These are phyloP conservation scores for Wickerhamomyces hampshirensis DNA, from an alignment of 805 yeast genomes.

Conservation along the genomic window DNA sequence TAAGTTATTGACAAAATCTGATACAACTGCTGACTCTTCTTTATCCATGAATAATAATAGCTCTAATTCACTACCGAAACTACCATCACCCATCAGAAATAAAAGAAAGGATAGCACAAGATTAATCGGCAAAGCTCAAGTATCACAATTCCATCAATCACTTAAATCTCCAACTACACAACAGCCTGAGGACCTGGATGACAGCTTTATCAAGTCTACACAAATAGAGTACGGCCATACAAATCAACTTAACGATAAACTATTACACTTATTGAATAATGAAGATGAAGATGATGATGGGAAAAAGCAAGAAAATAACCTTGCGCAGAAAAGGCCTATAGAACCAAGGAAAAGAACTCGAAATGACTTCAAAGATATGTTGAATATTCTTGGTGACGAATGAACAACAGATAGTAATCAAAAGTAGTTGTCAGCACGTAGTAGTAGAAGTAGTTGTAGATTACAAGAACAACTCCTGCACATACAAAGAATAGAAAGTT, in stretches of 20 bases:
- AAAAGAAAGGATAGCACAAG: conserved; percentile 40
- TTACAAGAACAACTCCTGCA: too few relatives aligned
- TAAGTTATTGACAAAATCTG: conserved; percentile 6
- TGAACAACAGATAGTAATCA: conserved; percentile 3
- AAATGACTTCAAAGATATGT: conserved; percentile 16
- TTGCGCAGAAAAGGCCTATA: not conserved
- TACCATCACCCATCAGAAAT: conserved; percentile 52
- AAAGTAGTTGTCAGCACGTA: too few relatives aligned
- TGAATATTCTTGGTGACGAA: conserved; percentile 20
- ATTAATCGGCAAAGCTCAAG: conserved; percentile 38
- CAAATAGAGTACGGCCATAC: conserved; percentile 18
- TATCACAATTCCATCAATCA: conserved; percentile 32
- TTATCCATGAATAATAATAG: conserved; percentile 6
- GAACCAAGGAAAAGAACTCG: conserved; percentile 16
- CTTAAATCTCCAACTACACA: too few relatives aligned
- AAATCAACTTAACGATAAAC: conserved; percentile 8
- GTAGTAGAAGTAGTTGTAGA: too few relatives aligned
- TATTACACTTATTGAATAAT: conserved; percentile 10
- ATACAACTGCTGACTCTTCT: not conserved
- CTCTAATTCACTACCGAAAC: conserved; percentile 26
- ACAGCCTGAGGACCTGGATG: conserved; percentile 1
- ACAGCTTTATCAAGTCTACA: conserved; percentile 5
- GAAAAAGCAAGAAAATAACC: not conserved
- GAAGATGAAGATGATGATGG: conserved; percentile 1
- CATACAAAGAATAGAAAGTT: too few relatives aligned